phyloP scores from a whole-genome alignment of 2,329 filamentous ascomycete species.

The Diaporthe citri region DNA sequence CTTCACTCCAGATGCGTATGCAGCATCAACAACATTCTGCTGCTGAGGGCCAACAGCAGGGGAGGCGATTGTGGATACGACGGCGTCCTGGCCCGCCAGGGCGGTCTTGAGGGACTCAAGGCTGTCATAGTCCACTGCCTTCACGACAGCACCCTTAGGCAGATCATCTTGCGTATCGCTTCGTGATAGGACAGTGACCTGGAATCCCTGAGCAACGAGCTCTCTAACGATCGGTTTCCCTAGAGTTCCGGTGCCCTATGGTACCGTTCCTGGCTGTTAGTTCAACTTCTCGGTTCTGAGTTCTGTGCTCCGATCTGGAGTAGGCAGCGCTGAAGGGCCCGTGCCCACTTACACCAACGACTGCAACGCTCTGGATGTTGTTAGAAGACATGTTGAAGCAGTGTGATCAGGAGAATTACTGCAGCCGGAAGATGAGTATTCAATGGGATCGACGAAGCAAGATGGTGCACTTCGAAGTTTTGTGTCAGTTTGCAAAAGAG shows the following conservation, averaged over 20 bases:
- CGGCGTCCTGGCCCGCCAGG: slow-evolving; percentile 67
- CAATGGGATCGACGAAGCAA: neutral
- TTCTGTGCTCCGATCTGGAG: neutral
- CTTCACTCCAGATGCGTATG: slow-evolving; percentile 67
- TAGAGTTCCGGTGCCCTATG: slow-evolving; percentile 51
- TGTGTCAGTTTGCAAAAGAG: neutral
- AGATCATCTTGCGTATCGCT: slow-evolving; percentile 53
- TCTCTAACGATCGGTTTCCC: slow-evolving; percentile 48
- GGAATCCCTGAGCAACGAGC: slow-evolving; percentile 56
- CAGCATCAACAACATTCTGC: slow-evolving; percentile 65
- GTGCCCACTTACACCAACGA: slow-evolving; percentile 51
- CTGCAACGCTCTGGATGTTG: slow-evolving; percentile 50
- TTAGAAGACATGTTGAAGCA: slow-evolving; percentile 31
- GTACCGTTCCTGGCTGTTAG: neutral
- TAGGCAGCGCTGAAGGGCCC: neutral
- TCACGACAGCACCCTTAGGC: slow-evolving; percentile 55
- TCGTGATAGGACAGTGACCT: slow-evolving; percentile 65
- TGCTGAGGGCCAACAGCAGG: slow-evolving; percentile 56
- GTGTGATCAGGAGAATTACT: neutral
- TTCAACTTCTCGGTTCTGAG: neutral
- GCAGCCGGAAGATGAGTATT: neutral
- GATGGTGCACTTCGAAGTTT: neutral
- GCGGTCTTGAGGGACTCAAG: slow-evolving; percentile 58
- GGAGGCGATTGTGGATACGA: slow-evolving; percentile 63
- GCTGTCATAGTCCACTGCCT: slow-evolving; percentile 60